Conservation (phyloP, 228 moss, liverwort and hornwort genomes). For the Sphagnum fallax region DNA sequence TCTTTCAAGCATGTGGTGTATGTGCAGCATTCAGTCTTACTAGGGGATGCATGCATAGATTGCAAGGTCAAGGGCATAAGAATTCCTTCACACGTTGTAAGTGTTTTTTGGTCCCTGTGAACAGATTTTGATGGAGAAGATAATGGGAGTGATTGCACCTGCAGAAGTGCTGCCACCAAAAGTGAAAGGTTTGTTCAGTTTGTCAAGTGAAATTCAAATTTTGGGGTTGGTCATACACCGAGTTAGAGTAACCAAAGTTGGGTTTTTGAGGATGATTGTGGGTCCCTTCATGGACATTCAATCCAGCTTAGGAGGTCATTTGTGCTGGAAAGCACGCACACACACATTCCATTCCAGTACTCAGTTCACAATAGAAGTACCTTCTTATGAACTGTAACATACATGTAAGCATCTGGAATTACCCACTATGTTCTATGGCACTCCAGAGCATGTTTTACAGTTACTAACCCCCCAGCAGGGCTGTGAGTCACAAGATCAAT, state of each 20-base stretch:
- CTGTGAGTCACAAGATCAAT: background rate
- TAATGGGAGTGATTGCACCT: slow-evolving; percentile 87
- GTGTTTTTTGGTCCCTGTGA: slow-evolving; percentile 1
- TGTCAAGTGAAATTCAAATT: background rate
- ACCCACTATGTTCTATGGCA: background rate
- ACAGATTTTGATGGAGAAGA: slow-evolving; percentile 98
- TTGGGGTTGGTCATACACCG: background rate
- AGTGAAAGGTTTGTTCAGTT: slow-evolving; percentile 16
- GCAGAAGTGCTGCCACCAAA: slow-evolving; percentile 51
- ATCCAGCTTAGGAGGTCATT: too few species aligned
- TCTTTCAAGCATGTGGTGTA: too few species aligned
- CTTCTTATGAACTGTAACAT: background rate
- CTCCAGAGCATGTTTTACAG: background rate
- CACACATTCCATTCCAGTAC: too few species aligned
- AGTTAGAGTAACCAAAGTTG: too few species aligned
- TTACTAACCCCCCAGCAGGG: background rate
- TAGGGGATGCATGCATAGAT: too few species aligned
- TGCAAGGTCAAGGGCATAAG: too few species aligned
- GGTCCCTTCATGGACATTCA: too few species aligned
- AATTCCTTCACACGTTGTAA: too few species aligned
- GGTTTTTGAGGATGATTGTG: too few species aligned
- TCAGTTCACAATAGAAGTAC: too few species aligned
- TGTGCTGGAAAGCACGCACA: too few species aligned
- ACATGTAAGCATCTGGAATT: background rate
- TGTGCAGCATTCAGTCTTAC: too few species aligned